Evolutionary conservation across 768 basidiomycete species (phyloP), one percentile per base, ranked within the genome.

Genomic region (Sporobolomyces pararoseus): DNA sequence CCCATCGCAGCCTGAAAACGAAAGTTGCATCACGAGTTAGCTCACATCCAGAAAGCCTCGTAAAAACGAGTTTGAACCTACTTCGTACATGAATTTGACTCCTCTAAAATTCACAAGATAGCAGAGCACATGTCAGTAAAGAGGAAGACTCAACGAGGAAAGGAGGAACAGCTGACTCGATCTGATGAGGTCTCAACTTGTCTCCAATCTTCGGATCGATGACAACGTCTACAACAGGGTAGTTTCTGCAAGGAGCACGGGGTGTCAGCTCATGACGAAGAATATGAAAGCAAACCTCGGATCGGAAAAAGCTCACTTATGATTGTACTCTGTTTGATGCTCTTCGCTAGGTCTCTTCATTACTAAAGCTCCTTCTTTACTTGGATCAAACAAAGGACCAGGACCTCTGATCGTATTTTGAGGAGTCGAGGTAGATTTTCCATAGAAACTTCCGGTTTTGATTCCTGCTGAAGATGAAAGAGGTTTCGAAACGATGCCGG

Each of bases 81-180:
- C 91, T 77, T 94, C 91, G 77, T 99, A 99, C 82, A 99, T 81
- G 79, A 99, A 99, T 78, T 85, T 85, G 39, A 91, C 84, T 35
- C 90, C 88, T 88, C 73, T 73, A 47, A 9, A 42, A 42, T 9
- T 9, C 17, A 42, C 9, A 42, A 9, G 39, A 42, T 9, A 17
- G 9, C 39, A 42, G 39, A n/a, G n/a, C n/a, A n/a, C 39, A 9
- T 42, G 39, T 17, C 10, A 42, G 39, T 9, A 9, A 9, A 9
- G 39, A 17, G 17, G 10, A 42, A 42, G 39, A 42, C 17, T 17
- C 39, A 9, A 9, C 10, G 39, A 42, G 17, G 39, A 9, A 17
- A 9, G 39, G n/a, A n/a, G n/a, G n/a, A n/a, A n/a, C n/a, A 27
- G 79, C 75, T 60, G 92, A 93, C 83, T 96, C 93, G 53, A 84